phyloP scores from a whole-genome alignment of 495 filamentous ascomycete genomes.

The Neurospora terricola region DNA sequence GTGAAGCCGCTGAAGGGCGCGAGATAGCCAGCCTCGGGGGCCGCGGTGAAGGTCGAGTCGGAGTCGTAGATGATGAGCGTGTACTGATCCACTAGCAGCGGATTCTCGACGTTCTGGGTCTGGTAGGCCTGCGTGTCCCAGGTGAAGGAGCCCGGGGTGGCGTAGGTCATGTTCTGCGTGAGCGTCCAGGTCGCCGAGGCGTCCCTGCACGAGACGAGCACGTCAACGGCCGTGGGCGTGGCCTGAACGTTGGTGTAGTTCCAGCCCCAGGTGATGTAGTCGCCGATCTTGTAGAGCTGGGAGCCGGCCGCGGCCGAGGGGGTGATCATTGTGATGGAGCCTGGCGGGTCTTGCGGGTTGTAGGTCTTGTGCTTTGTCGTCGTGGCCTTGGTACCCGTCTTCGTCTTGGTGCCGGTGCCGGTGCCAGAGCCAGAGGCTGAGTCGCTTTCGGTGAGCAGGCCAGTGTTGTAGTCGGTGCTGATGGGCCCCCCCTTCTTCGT shows the following conservation, averaged over 20 bases:
- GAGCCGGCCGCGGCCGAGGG: constrained; percentile 48
- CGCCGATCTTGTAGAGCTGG: constrained; percentile 81
- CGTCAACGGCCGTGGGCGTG: constrained; percentile 68
- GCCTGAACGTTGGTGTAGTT: constrained; percentile 85
- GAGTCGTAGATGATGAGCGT: constrained; percentile 79
- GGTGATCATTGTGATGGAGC: constrained; percentile 73
- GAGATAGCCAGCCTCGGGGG: constrained; percentile 63
- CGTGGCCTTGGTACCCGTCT: constrained; percentile 16
- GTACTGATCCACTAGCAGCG: constrained; percentile 65
- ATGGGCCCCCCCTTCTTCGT: not conserved
- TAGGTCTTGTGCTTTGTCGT: constrained; percentile 41
- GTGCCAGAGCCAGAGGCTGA: constrained; percentile 5
- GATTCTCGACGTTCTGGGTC: constrained; percentile 42
- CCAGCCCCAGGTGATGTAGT: constrained; percentile 80
- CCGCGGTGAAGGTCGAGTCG: constrained; percentile 48
- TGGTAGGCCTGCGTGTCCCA: constrained; percentile 80
- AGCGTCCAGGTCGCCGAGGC: constrained; percentile 36
- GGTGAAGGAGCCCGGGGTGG: constrained; percentile 32
- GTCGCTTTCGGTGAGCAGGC: constrained; percentile 5
- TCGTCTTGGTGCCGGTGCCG: constrained; percentile 13
- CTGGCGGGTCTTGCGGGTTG: constrained; percentile 53
- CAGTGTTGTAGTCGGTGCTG: constrained; percentile 20
- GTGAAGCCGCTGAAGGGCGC: constrained; percentile 48
- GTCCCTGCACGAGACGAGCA: constrained; percentile 65
- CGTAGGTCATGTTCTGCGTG: constrained; percentile 44